These are phyloP conservation scores for Oxytropis ochrocephala DNA, from an alignment of 306 rosid species.

Conservation along the genomic window DNA sequence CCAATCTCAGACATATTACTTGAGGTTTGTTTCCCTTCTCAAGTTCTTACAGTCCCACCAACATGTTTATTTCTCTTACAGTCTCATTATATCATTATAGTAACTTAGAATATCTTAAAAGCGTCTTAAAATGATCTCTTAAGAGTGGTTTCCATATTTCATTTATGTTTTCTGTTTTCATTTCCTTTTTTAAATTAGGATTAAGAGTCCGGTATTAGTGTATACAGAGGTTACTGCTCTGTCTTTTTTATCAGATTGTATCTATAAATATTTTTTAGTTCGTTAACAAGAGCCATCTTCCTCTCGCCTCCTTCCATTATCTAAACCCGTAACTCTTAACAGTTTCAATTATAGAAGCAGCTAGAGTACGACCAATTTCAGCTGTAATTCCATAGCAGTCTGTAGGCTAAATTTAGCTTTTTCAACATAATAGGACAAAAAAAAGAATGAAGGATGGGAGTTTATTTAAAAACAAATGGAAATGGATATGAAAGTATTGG, in stretches of 20 bases:
- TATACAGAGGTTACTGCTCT: background rate
- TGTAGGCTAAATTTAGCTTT: background rate
- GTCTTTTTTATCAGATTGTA: background rate
- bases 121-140: background rate
- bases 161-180: too few relatives aligned
- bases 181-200: too few relatives aligned
- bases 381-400: background rate
- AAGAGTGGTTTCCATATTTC: background rate
- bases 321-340: background rate
- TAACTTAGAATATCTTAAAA: background rate
- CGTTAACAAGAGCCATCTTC: background rate
- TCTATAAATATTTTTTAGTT: background rate
- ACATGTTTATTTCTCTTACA: too few relatives aligned
- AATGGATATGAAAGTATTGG: slow-evolving; percentile 1
- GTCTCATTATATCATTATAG: too few relatives aligned
- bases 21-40: too few relatives aligned
- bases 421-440: slow-evolving; percentile 1
- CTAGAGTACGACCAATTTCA: background rate
- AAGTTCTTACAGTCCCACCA: too few relatives aligned
- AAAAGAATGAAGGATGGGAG: background rate
- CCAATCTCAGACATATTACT: too few relatives aligned
- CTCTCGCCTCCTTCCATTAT: background rate
- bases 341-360: slow-evolving; percentile 1
- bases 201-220: too few relatives aligned
- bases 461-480: background rate